Conservation (phyloP, 2,329 filamentous ascomycete genomes). For the Cercospora sp. region DNA sequence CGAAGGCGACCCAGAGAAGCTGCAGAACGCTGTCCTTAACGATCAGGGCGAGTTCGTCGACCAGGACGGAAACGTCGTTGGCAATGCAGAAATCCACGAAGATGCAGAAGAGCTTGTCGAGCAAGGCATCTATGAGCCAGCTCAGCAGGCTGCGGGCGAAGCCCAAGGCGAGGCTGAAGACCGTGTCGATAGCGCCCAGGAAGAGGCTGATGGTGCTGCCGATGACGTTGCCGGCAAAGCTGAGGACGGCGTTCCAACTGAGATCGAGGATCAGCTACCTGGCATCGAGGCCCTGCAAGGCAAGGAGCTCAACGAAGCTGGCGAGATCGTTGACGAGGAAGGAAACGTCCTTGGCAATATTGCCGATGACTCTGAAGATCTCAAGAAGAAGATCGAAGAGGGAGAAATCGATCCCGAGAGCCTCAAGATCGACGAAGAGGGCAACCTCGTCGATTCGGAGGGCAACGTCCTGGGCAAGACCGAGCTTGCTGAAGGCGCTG, state of each 20-base stretch:
- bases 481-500: conserved; percentile 52
- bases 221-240: conserved; percentile 36
- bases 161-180: conserved; percentile 47
- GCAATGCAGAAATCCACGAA: conserved; percentile 53
- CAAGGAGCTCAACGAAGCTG: conserved; percentile 53
- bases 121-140: conserved; percentile 49
- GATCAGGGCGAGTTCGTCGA: conserved; percentile 58
- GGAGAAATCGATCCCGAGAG: conserved; percentile 49
- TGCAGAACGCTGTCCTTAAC: conserved; percentile 53
- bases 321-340: conserved; percentile 52
- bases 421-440: conserved; percentile 54
- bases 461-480: conserved; percentile 54
- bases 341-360: conserved; percentile 54
- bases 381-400: conserved; percentile 42
- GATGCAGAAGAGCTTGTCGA: conserved; percentile 47
- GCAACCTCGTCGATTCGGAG: conserved; percentile 53
- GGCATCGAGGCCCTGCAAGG: conserved; percentile 55
- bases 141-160: conserved; percentile 44
- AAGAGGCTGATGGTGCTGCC: conserved; percentile 34
- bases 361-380: conserved; percentile 45
- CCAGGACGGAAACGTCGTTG: conserved; percentile 55
- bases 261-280: conserved; percentile 52
- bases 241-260: conserved; percentile 35
- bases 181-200: conserved; percentile 43
- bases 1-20: conserved; percentile 51